Conservation (phyloP, 768 basidiomycete genomes). For the Mycena epipterygia region DNA sequence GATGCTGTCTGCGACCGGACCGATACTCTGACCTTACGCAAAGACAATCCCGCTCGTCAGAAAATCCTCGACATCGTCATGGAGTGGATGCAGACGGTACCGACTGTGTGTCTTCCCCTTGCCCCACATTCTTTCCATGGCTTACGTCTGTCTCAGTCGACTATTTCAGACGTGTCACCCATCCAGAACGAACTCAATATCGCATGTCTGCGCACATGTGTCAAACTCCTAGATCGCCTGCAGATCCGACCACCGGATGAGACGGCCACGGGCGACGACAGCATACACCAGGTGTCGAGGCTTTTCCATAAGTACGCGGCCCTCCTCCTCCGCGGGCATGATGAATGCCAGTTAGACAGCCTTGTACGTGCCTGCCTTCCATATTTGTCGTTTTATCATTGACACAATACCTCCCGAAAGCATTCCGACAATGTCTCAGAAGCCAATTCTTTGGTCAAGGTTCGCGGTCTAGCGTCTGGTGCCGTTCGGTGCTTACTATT, state of each 20-base stretch:
- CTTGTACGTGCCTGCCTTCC: slow-evolving; percentile 49
- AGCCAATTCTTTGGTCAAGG: slow-evolving; percentile 60
- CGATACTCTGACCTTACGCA: slow-evolving; percentile 73
- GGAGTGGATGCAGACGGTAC: slow-evolving; percentile 79
- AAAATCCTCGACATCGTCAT: slow-evolving; percentile 81
- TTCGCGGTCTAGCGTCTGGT: slow-evolving; percentile 34
- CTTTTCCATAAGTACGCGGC: slow-evolving; percentile 85
- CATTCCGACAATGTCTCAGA: slow-evolving; percentile 65
- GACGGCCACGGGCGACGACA: slow-evolving; percentile 70
- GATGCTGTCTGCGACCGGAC: slow-evolving; percentile 75
- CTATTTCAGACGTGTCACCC: slow-evolving; percentile 45
- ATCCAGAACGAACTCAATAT: slow-evolving; percentile 79
- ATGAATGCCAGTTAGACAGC: slow-evolving; percentile 62
- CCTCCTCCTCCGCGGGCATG: slow-evolving; percentile 73
- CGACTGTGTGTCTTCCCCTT: slow-evolving; percentile 55
- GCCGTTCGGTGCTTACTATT: slow-evolving; percentile 6
- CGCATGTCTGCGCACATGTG: slow-evolving; percentile 79
- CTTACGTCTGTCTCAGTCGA: slow-evolving; percentile 41
- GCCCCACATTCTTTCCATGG: background rate
- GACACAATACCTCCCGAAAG: slow-evolving; percentile 44
- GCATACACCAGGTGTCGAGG: slow-evolving; percentile 78
- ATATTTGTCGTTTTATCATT: background rate
- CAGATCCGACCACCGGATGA: slow-evolving; percentile 71
- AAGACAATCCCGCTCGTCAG: slow-evolving; percentile 77
- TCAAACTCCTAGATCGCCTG: slow-evolving; percentile 82